A percentile compares a stretch with the other conserved stretches of the same genome.
These are phyloP conservation scores for Candida silvicultrix DNA, from an alignment of 805 yeast genomes.

Conservation along the genomic window DNA sequence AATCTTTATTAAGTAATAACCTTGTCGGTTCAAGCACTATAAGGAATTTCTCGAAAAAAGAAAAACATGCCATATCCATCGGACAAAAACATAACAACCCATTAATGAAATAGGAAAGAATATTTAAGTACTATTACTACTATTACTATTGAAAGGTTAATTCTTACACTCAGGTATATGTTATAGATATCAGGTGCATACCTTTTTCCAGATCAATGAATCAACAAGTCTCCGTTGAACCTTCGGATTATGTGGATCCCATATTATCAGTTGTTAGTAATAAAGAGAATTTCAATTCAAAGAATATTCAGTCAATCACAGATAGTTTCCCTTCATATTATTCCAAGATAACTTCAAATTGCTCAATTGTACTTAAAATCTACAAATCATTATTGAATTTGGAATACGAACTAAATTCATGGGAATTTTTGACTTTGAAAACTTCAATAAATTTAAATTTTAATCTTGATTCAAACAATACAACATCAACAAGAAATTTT, in stretches of 20 bases:
- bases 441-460: conserved; percentile 23
- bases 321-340: conserved; percentile 8
- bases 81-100: neutral
- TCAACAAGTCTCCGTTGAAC: neutral
- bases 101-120: too few relatives aligned
- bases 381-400: conserved; percentile 22
- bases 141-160: too few relatives aligned
- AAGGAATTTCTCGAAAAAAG: too few relatives aligned
- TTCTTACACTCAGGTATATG: too few relatives aligned
- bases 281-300: conserved; percentile 1
- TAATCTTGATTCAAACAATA: conserved; percentile 7
- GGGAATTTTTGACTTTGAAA: conserved; percentile 26
- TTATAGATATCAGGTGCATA: too few relatives aligned
- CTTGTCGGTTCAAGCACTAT: too few relatives aligned
- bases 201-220: too few relatives aligned
- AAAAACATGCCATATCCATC: neutral
- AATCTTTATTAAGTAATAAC: too few relatives aligned
- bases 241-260: conserved; percentile 12
- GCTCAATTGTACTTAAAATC: conserved; percentile 20
- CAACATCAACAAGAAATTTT: conserved; percentile 27
- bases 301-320: conserved; percentile 7
- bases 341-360: conserved; percentile 16
- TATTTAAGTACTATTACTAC: too few relatives aligned
- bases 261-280: conserved; percentile 8
- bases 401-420: conserved; percentile 23